phyloP scores from a whole-genome alignment of 2,329 filamentous ascomycete species.

The Clonostachys rosea region DNA sequence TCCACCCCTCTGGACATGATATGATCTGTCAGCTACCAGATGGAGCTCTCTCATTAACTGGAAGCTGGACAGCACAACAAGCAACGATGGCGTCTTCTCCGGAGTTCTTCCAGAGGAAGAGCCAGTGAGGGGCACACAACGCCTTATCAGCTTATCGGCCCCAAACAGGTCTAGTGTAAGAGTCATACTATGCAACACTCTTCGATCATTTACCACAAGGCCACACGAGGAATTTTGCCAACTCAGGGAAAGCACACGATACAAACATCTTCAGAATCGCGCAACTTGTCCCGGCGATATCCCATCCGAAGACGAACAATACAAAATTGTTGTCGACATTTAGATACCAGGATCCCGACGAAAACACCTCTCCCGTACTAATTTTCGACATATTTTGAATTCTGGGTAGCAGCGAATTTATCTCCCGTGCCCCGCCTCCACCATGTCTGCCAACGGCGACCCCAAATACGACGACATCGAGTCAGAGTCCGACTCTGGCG shows the following conservation, averaged over 20 bases:
- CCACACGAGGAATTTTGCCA: conserved; percentile 38
- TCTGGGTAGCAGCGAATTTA: not conserved
- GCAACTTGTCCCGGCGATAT: conserved; percentile 15
- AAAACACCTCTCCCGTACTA: not conserved
- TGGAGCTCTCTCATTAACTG: no score
- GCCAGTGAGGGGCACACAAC: conserved; percentile 20
- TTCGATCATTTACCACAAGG: conserved; percentile 11
- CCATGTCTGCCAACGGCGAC: conserved; percentile 55
- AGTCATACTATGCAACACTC: conserved; percentile 22
- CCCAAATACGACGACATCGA: conserved; percentile 68
- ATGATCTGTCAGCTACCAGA: no score
- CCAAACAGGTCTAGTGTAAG: conserved; percentile 27
- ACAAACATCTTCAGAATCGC: not conserved
- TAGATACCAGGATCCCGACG: not conserved
- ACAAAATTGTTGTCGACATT: conserved; percentile 6
- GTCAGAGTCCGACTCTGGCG: conserved; percentile 63
- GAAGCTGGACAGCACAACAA: no score
- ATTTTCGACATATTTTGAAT: not conserved
- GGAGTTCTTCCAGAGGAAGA: not conserved
- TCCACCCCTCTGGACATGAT: no score
- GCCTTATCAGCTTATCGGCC: conserved; percentile 31
- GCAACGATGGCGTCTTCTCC: no score
- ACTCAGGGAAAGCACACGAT: conserved; percentile 11
- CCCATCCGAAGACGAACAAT: conserved; percentile 5
- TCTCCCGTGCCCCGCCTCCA: conserved; percentile 21